Evolutionary conservation across 2,329 filamentous ascomycete genomes (phyloP).

Genomic region (Ophiosphaerella korrae): DNA sequence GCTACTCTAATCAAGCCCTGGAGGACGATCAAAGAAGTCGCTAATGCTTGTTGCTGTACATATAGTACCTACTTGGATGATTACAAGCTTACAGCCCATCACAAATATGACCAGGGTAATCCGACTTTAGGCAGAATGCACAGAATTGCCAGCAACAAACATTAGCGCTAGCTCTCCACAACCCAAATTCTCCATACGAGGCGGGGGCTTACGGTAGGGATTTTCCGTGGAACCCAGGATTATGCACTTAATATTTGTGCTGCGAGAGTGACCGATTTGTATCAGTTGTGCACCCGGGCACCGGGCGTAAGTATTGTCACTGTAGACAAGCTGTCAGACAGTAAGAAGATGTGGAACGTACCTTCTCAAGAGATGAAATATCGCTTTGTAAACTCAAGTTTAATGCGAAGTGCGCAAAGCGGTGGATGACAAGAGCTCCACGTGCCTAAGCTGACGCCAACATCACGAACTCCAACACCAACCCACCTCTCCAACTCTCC

Average conservation of each 20-base stretch:
- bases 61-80: too few species aligned
- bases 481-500: neutral
- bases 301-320: neutral
- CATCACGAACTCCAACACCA: slow-evolving; percentile 1
- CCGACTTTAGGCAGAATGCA: slow-evolving; percentile 12
- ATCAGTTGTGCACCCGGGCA: slow-evolving; percentile 1
- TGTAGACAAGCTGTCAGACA: neutral
- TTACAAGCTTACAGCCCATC: too few species aligned
- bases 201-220: slow-evolving; percentile 8
- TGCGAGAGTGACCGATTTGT: neutral
- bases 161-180: slow-evolving; percentile 5
- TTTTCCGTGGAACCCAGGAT: slow-evolving; percentile 1
- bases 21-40: too few species aligned
- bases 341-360: neutral
- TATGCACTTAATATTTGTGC: slow-evolving; percentile 3
- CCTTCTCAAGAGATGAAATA: neutral
- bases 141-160: slow-evolving; percentile 1
- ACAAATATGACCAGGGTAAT: neutral
- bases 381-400: neutral
- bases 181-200: slow-evolving; percentile 1
- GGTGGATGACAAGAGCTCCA: neutral
- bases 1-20: too few species aligned
- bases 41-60: too few species aligned
- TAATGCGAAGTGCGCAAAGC: neutral
- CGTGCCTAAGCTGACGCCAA: neutral